Evolutionary conservation across 1,284 basidiomycete species (phyloP).

Genomic region (Cutaneotrichosporon sp.): DNA sequence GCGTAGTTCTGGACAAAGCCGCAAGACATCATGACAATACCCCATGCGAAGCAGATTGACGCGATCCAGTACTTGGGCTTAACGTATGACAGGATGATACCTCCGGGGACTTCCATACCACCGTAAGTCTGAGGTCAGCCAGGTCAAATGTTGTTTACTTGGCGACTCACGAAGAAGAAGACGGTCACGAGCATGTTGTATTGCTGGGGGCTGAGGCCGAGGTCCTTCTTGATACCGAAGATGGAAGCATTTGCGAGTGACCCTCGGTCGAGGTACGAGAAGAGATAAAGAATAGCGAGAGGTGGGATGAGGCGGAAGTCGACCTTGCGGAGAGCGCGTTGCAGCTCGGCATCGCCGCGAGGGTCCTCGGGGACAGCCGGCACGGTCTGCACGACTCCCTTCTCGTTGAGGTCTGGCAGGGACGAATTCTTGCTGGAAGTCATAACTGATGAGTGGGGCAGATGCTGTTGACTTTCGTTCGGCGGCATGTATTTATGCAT

Average conservation of each 20-base stretch:
- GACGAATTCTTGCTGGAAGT: neutral
- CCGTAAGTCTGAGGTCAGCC: slow-evolving; percentile 18
- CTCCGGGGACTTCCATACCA: slow-evolving; percentile 23
- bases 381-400: slow-evolving; percentile 1
- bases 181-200: slow-evolving; percentile 30
- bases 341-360: slow-evolving; percentile 11
- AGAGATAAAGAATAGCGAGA: slow-evolving; percentile 40
- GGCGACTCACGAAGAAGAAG: slow-evolving; percentile 26
- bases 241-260: slow-evolving; percentile 25
- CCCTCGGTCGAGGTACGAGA: slow-evolving; percentile 35
- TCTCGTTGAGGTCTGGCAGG: neutral
- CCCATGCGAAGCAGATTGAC: slow-evolving; percentile 49
- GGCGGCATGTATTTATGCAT: neutral
- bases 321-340: slow-evolving; percentile 24
- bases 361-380: neutral
- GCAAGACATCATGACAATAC: slow-evolving; percentile 62
- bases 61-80: slow-evolving; percentile 52
- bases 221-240: slow-evolving; percentile 25
- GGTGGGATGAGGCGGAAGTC: slow-evolving; percentile 40
- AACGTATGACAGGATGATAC: slow-evolving; percentile 26
- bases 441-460: neutral
- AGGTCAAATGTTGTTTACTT: neutral
- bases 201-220: slow-evolving; percentile 19
- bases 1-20: slow-evolving; percentile 60
- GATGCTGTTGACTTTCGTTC: neutral